Percentiles rank a stretch among this genome's conserved stretches.
Conservation (phyloP, 75 land plant species). For the Chamaecyparis obtusa region DNA sequence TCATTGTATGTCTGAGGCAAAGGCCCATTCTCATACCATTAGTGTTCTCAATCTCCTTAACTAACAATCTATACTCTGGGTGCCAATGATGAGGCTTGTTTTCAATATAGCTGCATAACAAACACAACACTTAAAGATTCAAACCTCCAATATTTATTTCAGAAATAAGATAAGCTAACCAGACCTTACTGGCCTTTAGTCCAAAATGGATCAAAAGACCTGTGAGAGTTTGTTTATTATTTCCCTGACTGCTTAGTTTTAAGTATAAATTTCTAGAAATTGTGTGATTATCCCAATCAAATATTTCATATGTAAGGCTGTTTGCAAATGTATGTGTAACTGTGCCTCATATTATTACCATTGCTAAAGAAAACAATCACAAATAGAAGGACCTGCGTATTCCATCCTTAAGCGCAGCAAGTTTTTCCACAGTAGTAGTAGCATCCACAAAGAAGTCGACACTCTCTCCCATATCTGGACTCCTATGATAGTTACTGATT, state of each 20-base stretch:
- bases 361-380: too few relatives aligned
- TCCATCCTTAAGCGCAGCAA: constrained; percentile 53
- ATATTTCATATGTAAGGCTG: too few relatives aligned
- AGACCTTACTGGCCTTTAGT: too few relatives aligned
- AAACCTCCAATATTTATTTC: too few relatives aligned
- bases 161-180: too few relatives aligned
- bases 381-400: constrained; percentile 4
- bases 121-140: neutral
- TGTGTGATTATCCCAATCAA: too few relatives aligned
- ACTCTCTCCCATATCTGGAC: constrained; percentile 91
- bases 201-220: too few relatives aligned
- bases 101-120: constrained; percentile 17
- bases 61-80: constrained; percentile 35
- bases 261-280: too few relatives aligned
- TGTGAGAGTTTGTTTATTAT: too few relatives aligned
- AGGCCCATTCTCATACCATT: constrained; percentile 19
- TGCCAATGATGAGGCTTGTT: constrained; percentile 69
- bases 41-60: constrained; percentile 54
- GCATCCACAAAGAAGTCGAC: constrained; percentile 67
- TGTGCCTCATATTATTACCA: too few relatives aligned
- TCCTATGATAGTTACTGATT: constrained; percentile 76
- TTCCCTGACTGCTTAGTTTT: too few relatives aligned
- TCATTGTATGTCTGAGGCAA: constrained; percentile 65
- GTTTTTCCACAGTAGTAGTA: constrained; percentile 72
- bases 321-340: too few relatives aligned